A percentile compares a stretch with the other conserved stretches of the same genome.
Evolutionary conservation across 768 basidiomycete species (phyloP).

Genomic region (Lanmaoa rubissima): DNA sequence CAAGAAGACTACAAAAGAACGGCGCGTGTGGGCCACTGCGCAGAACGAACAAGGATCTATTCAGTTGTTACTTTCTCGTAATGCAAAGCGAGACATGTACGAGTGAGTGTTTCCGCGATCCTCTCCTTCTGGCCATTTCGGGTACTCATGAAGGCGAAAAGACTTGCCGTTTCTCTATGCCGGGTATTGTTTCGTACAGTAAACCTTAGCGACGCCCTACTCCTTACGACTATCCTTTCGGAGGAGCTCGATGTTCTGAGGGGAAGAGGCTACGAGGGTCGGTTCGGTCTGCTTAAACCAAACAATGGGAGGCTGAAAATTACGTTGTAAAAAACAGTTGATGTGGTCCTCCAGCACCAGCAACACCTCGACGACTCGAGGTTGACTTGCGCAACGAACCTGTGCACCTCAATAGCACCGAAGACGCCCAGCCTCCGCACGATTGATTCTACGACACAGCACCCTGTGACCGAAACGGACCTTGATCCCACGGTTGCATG

Average conservation of each 20-base stretch:
- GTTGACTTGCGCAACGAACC: conserved; percentile 43
- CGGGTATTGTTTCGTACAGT: conserved; percentile 69
- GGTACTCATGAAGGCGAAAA: conserved; percentile 26
- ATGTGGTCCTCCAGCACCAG: conserved; percentile 41
- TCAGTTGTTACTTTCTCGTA: conserved; percentile 68
- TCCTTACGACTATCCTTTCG: conserved; percentile 88
- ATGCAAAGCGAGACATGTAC: conserved; percentile 76
- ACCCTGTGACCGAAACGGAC: neutral
- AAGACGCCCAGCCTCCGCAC: neutral
- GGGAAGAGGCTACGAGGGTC: conserved; percentile 80
- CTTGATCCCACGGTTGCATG: neutral
- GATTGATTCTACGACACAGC: neutral
- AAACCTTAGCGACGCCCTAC: conserved; percentile 76
- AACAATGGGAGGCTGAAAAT: conserved; percentile 1
- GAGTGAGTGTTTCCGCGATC: conserved; percentile 49
- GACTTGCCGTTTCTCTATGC: conserved; percentile 77
- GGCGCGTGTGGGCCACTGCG: conserved; percentile 70
- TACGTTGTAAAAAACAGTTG: conserved; percentile 49
- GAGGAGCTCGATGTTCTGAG: conserved; percentile 78
- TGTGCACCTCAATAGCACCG: neutral
- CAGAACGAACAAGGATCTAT: conserved; percentile 50
- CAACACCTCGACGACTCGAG: conserved; percentile 37
- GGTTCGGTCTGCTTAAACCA: conserved; percentile 6
- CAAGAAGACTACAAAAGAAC: conserved; percentile 42
- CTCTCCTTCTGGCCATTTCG: too few relatives aligned